A percentile compares a stretch with the other conserved stretches of the same genome.
These are phyloP conservation scores for Plantago elongata DNA, from an alignment of 257 asterid species.

Conservation along the genomic window DNA sequence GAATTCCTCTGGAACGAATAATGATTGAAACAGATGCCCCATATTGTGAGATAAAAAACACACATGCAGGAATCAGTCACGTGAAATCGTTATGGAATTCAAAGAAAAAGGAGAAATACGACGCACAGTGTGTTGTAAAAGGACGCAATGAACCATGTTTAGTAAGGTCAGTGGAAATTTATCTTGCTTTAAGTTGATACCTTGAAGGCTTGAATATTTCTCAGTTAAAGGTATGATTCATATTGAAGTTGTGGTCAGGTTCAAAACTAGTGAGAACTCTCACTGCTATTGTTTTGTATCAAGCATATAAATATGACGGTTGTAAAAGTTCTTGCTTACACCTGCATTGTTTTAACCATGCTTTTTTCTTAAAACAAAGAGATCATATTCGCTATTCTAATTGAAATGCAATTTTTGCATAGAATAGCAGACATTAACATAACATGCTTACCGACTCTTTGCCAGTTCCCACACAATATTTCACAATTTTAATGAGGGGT, in stretches of 20 bases:
- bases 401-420: background rate
- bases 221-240: constrained; percentile 3
- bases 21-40: constrained; percentile 99
- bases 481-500: no score
- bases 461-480: no score
- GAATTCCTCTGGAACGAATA: constrained; percentile 71
- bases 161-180: constrained; percentile 57
- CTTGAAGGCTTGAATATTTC: background rate
- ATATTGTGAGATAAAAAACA: constrained; percentile 86
- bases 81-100: constrained; percentile 85
- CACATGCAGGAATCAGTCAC: constrained; percentile 70
- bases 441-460: background rate
- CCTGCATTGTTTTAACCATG: background rate
- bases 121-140: constrained; percentile 68
- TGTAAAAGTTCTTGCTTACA: background rate
- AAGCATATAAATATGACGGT: background rate
- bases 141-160: constrained; percentile 97
- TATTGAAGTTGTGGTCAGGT: background rate
- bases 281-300: background rate
- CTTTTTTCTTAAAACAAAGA: background rate
- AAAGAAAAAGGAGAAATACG: constrained; percentile 86
- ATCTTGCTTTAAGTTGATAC: constrained; percentile 17
- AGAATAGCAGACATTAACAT: background rate
- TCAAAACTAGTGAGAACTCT: background rate
- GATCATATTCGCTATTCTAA: background rate